phyloP scores from a whole-genome alignment of 2,329 filamentous ascomycete genomes.

The Passalora sequoiae region DNA sequence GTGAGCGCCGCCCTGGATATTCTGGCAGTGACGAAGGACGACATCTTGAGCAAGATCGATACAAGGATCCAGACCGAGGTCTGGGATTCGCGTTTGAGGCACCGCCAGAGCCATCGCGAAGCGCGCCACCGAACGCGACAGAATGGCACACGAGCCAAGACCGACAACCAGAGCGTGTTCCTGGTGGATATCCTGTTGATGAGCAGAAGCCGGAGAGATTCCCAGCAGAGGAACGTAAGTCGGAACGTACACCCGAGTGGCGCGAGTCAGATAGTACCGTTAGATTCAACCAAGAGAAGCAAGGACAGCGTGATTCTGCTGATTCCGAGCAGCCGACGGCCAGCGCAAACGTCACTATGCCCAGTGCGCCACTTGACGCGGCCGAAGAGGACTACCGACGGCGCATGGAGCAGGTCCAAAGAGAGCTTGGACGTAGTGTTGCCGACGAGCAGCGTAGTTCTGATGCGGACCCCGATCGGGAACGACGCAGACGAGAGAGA shows the following conservation, averaged over 20 bases:
- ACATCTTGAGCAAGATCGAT: conserved; percentile 25
- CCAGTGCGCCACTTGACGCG: conserved; percentile 37
- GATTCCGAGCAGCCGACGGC: neutral
- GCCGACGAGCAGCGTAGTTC: conserved; percentile 16
- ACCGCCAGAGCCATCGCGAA: conserved; percentile 22
- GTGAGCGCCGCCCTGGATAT: conserved; percentile 11
- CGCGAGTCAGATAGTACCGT: neutral
- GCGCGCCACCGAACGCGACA: conserved; percentile 13
- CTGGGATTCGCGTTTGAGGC: conserved; percentile 34
- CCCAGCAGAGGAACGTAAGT: conserved; percentile 1
- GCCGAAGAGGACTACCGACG: conserved; percentile 48
- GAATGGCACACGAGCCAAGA: conserved; percentile 15
- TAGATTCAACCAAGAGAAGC: conserved; percentile 5
- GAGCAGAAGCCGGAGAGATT: conserved; percentile 1
- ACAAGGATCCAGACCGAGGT: conserved; percentile 27
- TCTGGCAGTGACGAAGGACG: conserved; percentile 27
- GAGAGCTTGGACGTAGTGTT: conserved; percentile 39
- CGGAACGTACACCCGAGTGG: conserved; percentile 4
- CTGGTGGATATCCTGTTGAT: conserved; percentile 1
- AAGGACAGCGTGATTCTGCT: conserved; percentile 15
- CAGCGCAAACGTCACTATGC: conserved; percentile 13
- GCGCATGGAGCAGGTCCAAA: conserved; percentile 43
- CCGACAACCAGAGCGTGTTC: neutral
- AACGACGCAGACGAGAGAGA: conserved; percentile 31
- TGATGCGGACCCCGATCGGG: conserved; percentile 31